Base-by-base conservation (phyloP, 768 basidiomycete species). In the Russula olivacea region DNA sequence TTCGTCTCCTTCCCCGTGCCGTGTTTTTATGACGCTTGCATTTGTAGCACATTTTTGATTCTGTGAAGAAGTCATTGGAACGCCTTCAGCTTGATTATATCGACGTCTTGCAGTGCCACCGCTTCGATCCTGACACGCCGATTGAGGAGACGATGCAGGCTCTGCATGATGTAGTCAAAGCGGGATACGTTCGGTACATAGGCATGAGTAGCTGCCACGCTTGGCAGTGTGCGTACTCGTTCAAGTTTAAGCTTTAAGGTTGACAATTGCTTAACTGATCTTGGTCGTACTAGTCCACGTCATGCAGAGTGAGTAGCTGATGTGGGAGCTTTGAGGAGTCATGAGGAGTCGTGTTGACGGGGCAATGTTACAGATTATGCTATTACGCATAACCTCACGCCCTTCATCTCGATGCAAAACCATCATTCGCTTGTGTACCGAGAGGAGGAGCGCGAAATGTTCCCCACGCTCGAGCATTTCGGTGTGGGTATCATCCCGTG, bases 21-120 rank as follows among this genome's bases (percentile, higher is more conserved):
- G 15, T n/a, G n/a, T 54, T 52, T 52, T 59, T 40, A 0, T 65
- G 55, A 62, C 11, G 25, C 15, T 36, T 40, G 53, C 12, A 6
- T 45, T 25, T 19, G 4, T 48, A 90, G 84, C 83, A 86, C 68
- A 89, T 91, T 47, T 91, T 92, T 66, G 86, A 85, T 40, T 76
- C 83, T 0, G 81, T 87, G 40, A 84, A 85, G 68, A 74, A 75
- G 17, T 83, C 83, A 50, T 72, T 91, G 62, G 73, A 86, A 69
- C 79, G 89, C 17, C 77, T 92, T 2, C 85, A 89, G 51, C 72
- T 89, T 30, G 89, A 91, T 57, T 89, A 90, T 65, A 78, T 92
- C 68, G 91, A 91, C 69, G 73, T 91, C 1, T 73, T 90, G 10
- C 89, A 91, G 75, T 87, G 73, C 65, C 71, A 72, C 59, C 71